Evolutionary conservation across 495 filamentous ascomycete species (phyloP), one percentile per base, ranked within the genome.

Genomic region (Xylaria longipes): DNA sequence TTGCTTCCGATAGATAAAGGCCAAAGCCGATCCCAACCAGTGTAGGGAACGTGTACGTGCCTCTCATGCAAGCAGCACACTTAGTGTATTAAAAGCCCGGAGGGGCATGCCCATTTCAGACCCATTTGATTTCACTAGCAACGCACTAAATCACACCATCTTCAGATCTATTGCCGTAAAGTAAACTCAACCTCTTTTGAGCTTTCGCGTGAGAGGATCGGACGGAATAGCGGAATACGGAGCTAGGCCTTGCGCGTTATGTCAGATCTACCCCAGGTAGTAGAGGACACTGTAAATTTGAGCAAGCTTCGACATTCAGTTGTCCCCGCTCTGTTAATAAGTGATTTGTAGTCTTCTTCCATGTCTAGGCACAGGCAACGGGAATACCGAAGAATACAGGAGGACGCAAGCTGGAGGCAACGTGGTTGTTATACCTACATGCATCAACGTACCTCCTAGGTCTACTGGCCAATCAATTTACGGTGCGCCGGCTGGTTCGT

Each of bases 1-100:
- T 17, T 37, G 57, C 20, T n/a, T 60, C 31, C 57, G 57, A 60
- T 60, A 60, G 56, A 58, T 58, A 58, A 58, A 58, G 29, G 39
- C 57, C 29, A 35, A 33, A 60, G 57, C 57, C 57, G 57, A 60
- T 37, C 57, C 57, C 57, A 39, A 20, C 57, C 31, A 22, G 7
- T 60, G 31, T 60, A 39, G 57, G 33, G 33, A 37, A 39, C 54
- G 56, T 58, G 56, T 58, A 31, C 35, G 56, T 58, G 31, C 50
- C 12, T 60, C 57, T 60, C 57, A 60, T 60, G 57, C 57, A 60
- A 60, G 57, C 8, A 60, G 33, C 57, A 5, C 2, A 37, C 17
- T 33, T 58, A 58, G 31, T 58, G 54, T 58, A 58, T 58, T 35
- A 35, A n/a, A 33, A 35, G 31, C 54, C 5, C 54, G 54, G 54